Evolutionary conservation across 352 stramenopile species (phyloP).

Genomic region (Ophiocytium majus): DNA sequence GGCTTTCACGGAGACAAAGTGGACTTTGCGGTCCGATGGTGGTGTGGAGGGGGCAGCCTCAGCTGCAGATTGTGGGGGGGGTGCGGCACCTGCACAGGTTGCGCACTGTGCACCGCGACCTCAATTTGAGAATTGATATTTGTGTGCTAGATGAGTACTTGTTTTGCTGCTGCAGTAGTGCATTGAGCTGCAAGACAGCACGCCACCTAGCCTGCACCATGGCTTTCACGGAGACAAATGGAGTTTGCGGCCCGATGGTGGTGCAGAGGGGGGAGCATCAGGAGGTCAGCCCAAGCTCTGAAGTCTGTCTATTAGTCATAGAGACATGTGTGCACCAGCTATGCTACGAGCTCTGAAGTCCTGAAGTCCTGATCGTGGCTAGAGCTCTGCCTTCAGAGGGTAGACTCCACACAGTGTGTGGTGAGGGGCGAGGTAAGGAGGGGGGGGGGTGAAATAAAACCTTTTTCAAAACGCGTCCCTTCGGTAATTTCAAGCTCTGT

Average conservation of each 20-base stretch:
- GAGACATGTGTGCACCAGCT: no score
- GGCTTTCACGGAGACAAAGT: not conserved
- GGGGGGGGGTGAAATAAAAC: conserved; percentile 26
- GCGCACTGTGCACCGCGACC: conserved; percentile 74
- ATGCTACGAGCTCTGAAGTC: no score
- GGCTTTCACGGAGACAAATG: not conserved
- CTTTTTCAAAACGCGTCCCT: not conserved
- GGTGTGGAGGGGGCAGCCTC: conserved; percentile 58
- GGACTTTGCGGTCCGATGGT: conserved; percentile 27
- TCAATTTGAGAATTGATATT: conserved; percentile 39
- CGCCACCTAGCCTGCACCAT: no score
- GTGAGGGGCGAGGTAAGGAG: no score
- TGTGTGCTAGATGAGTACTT: no score
- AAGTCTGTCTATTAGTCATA: no score
- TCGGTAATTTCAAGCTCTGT: not conserved
- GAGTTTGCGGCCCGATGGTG: conserved; percentile 28
- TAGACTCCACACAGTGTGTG: no score
- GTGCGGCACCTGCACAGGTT: conserved; percentile 72
- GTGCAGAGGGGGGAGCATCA: conserved; percentile 59
- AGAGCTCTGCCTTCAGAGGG: no score
- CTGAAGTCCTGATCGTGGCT: no score
- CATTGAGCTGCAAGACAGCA: no score
- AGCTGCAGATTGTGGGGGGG: conserved; percentile 71
- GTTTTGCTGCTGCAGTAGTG: no score
- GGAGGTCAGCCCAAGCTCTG: no score